These are phyloP conservation scores for Stemphylium beticola DNA, from an alignment of 2,329 filamentous ascomycete species.

Conservation along the genomic window DNA sequence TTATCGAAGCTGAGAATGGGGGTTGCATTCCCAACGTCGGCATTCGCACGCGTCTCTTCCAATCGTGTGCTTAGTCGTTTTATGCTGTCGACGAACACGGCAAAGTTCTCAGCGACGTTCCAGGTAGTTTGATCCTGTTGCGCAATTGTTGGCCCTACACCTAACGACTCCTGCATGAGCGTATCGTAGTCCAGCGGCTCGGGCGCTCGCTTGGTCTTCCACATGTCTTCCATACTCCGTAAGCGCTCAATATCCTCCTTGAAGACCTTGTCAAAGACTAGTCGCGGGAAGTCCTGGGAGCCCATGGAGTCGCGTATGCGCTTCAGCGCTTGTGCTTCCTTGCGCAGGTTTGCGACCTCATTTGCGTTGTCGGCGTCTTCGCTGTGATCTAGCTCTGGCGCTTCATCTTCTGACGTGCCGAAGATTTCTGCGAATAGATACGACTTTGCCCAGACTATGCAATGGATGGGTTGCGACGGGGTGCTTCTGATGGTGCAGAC, in stretches of 20 bases:
- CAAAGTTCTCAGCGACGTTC: constrained; percentile 82
- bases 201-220: constrained; percentile 81
- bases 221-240: constrained; percentile 92
- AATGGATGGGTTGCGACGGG: constrained; percentile 94
- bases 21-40: constrained; percentile 53
- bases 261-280: constrained; percentile 94
- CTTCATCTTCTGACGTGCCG: constrained; percentile 85
- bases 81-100: constrained; percentile 85
- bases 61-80: constrained; percentile 77
- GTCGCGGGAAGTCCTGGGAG: constrained; percentile 74
- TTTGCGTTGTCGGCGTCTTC: constrained; percentile 81
- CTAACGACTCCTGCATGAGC: constrained; percentile 61
- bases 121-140: constrained; percentile 77
- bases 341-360: constrained; percentile 86
- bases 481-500: constrained; percentile 98
- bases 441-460: constrained; percentile 98
- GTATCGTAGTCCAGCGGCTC: constrained; percentile 72
- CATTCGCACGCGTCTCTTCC: constrained; percentile 65
- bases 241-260: constrained; percentile 81
- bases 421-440: constrained; percentile 96
- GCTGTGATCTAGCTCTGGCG: constrained; percentile 77
- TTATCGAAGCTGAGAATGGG: constrained; percentile 90
- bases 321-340: constrained; percentile 83
- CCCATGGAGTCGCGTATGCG: constrained; percentile 82
- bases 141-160: constrained; percentile 60